Percentiles rank a stretch among this genome's conserved stretches.
These are phyloP conservation scores for Scheffersomyces segobiensis DNA, from an alignment of 1,139 yeast genomes.

Conservation along the genomic window DNA sequence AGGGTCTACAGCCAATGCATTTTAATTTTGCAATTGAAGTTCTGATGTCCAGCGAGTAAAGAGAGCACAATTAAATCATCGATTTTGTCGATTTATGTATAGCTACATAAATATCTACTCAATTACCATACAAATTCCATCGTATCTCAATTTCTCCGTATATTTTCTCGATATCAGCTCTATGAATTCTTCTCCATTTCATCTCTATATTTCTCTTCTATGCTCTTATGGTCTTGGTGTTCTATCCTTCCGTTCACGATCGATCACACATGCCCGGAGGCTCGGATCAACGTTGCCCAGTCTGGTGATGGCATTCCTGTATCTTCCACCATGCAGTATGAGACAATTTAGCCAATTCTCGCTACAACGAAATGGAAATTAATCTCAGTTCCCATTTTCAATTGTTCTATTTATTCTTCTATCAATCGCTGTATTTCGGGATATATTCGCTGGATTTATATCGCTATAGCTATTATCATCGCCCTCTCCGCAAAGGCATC, in stretches of 20 bases:
- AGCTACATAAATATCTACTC: background rate
- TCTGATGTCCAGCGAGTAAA: background rate
- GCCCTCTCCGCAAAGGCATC: background rate
- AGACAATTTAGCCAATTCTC: background rate
- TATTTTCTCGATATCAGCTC: too few relatives aligned
- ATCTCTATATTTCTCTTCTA: background rate
- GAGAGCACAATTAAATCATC: background rate
- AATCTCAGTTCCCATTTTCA: background rate
- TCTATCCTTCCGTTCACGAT: background rate
- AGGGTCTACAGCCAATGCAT: background rate
- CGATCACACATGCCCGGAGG: background rate
- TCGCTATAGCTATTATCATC: background rate
- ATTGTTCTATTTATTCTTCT: background rate
- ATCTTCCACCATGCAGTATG: background rate
- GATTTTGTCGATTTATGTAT: background rate
- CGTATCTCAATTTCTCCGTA: too few relatives aligned
- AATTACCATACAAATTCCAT: background rate
- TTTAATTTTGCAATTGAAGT: background rate
- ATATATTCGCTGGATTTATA: background rate
- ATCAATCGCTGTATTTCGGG: background rate
- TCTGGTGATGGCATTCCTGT: background rate
- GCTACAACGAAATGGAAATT: background rate
- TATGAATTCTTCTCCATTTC: too few relatives aligned
- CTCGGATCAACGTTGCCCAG: background rate
- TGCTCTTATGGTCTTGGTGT: background rate